These are phyloP conservation scores for Claviceps capensis DNA, from an alignment of 2,329 filamentous ascomycete genomes.

Conservation along the genomic window DNA sequence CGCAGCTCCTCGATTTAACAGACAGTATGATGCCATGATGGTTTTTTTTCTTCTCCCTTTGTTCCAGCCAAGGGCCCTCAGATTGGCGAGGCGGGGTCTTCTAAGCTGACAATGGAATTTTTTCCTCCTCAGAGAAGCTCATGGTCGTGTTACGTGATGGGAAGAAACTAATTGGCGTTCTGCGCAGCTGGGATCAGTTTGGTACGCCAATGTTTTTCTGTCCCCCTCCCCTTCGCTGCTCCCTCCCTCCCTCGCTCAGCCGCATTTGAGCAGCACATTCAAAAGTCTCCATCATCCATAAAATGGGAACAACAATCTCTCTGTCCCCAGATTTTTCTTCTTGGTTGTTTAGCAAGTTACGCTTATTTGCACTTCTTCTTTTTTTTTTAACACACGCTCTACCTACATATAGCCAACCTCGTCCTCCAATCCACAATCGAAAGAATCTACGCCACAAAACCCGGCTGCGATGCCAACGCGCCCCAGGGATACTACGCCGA, in stretches of 20 bases:
- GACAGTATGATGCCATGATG: constrained; percentile 57
- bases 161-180: constrained; percentile 80
- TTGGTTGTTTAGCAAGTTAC: neutral
- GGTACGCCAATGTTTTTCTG: constrained; percentile 35
- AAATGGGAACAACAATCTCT: neutral
- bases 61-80: neutral
- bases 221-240: neutral
- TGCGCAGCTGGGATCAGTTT: constrained; percentile 96
- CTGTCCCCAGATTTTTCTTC: neutral
- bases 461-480: constrained; percentile 20
- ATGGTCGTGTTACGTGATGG: constrained; percentile 85
- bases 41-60: neutral
- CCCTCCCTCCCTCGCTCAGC: too few species aligned
- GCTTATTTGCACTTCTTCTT: neutral
- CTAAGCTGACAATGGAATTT: constrained; percentile 10
- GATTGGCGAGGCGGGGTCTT: neutral
- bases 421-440: constrained; percentile 89
- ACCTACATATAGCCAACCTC: constrained; percentile 57
- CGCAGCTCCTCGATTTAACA: constrained; percentile 87
- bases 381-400: neutral
- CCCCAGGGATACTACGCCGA: constrained; percentile 59
- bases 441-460: constrained; percentile 58
- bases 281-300: neutral
- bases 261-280: too few species aligned
- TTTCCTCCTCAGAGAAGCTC: constrained; percentile 64